phyloP scores from a whole-genome alignment of 1,284 basidiomycete genomes.

The Austropuccinia psidii region DNA sequence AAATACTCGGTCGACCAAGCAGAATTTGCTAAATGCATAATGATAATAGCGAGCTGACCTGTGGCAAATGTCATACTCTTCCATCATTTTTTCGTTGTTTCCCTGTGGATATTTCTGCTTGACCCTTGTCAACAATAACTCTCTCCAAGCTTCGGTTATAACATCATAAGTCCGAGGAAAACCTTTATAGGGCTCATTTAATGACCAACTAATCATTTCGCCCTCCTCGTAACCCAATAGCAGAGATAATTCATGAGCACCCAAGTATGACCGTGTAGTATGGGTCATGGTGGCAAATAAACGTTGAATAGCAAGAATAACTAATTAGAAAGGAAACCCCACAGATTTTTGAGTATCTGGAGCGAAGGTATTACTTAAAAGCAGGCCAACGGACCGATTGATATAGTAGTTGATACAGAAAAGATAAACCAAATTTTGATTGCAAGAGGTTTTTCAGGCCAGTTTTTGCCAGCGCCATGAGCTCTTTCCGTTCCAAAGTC shows the following conservation, averaged over 20 bases:
- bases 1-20: neutral
- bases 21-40: too few species aligned
- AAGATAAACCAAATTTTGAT: constrained; percentile 12
- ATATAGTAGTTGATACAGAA: too few species aligned
- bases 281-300: constrained; percentile 29
- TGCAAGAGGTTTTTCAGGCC: constrained; percentile 28
- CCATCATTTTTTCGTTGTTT: neutral
- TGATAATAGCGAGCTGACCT: too few species aligned
- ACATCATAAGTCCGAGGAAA: constrained; percentile 33
- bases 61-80: constrained; percentile 10
- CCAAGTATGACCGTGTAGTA: constrained; percentile 29
- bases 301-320: constrained; percentile 28
- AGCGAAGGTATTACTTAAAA: neutral
- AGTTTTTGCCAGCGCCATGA: constrained; percentile 32
- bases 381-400: neutral
- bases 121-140: neutral
- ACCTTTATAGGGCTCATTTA: constrained; percentile 36
- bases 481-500: constrained; percentile 33
- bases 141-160: constrained; percentile 35
- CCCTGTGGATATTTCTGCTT: neutral
- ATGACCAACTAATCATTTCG: constrained; percentile 35
- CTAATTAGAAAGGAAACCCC: too few species aligned
- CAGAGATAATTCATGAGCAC: constrained; percentile 26
- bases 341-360: neutral
- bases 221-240: constrained; percentile 35